These are phyloP conservation scores for Lobosporangium transversale DNA, from an alignment of 192 early-diverging fungal species.

Conservation along the genomic window DNA sequence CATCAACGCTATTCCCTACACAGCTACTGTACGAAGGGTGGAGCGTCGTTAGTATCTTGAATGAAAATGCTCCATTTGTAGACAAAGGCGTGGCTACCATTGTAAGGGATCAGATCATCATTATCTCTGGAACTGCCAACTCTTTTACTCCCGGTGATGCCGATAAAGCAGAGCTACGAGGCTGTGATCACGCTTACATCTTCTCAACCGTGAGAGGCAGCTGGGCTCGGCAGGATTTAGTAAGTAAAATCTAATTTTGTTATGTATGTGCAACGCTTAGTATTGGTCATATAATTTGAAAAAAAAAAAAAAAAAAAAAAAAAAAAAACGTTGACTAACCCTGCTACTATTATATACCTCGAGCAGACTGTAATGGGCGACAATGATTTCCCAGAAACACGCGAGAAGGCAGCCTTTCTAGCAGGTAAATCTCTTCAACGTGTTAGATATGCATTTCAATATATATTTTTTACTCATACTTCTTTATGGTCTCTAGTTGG, in stretches of 20 bases:
- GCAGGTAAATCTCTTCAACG: slow-evolving; percentile 14
- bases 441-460: background rate
- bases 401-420: slow-evolving; percentile 43
- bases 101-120: slow-evolving; percentile 19
- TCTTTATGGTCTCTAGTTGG: slow-evolving; percentile 18
- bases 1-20: slow-evolving; percentile 28
- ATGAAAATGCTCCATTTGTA: slow-evolving; percentile 43
- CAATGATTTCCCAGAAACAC: slow-evolving; percentile 24
- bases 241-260: too few species aligned
- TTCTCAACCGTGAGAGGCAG: slow-evolving; percentile 13
- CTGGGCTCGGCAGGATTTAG: slow-evolving; percentile 30
- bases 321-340: background rate
- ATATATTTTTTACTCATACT: background rate
- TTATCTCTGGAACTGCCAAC: slow-evolving; percentile 48
- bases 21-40: slow-evolving; percentile 30
- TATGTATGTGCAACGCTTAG: too few species aligned
- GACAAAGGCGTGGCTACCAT: slow-evolving; percentile 37
- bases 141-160: slow-evolving; percentile 41
- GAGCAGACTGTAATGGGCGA: slow-evolving; percentile 8
- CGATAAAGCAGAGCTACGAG: slow-evolving; percentile 10
- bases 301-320: background rate
- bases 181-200: slow-evolving; percentile 44
- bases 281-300: too few species aligned
- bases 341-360: background rate
- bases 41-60: slow-evolving; percentile 15